Base-by-base conservation (phyloP, 2,329 filamentous ascomycete species). In the Fusarium xylarioides region DNA sequence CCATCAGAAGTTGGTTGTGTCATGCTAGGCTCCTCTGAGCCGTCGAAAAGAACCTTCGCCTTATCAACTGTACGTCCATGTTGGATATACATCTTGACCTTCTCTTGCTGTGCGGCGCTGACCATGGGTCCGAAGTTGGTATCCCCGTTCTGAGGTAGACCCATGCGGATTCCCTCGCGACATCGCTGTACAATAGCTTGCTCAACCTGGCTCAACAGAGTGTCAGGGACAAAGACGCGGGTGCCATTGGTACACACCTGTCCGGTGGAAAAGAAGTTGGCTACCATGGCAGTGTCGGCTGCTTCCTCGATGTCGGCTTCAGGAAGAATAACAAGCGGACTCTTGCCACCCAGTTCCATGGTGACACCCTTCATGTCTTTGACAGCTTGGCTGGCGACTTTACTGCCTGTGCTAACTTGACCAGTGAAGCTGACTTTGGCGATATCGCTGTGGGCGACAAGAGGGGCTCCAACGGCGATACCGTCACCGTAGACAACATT, bases 211-310 rank as follows among this genome's bases (percentile, higher is more conserved):
- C 83, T 64, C 79, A 95, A 91, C 81, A 94, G 86, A 42, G 83
- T 80, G 38, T 86, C 83, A 1, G 92, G 94, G 6, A 97, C 88
- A 80, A 97, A 97, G 38, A 97, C 94, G 16, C 95, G 88, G 2
- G 95, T 97, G 55, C 95, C 95, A 80, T 97, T 97, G 56, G 95
- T 97, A 87, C 95, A 97, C 56, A 97, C 94, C 82, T 97, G 95
- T 35, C 95, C 95, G 0, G 93, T 93, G 74, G 92, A 95, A 86
- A 93, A 97, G 84, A 97, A 97, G 82, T 97, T 97, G 76, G 94
- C 95, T 86, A 97, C 94, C 92, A 97, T 95, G 71, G 94, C 94
- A 35, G 93, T 92, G 78, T 97, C 92, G 38, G 94, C 95, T n/a
- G 95, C 95, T 77, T 90, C 89, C 50, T 93, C 91, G 26, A 95